Evolutionary conservation across 2,329 filamentous ascomycete species (phyloP).

Genomic region (Penicillium crustosum): DNA sequence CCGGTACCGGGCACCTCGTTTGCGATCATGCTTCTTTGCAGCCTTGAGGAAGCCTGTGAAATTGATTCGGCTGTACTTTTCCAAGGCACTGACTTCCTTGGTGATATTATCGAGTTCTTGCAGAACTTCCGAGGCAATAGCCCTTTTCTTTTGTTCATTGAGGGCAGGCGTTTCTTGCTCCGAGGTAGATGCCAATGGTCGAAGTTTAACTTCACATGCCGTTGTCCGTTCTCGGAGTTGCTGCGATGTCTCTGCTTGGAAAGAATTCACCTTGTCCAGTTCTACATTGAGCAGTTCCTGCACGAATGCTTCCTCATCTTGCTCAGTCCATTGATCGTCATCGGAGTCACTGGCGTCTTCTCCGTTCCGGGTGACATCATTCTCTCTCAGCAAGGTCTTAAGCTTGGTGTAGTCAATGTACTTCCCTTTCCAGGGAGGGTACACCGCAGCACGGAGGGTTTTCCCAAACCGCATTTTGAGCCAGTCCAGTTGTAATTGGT

Average conservation of each 20-base stretch:
- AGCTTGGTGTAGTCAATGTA: slow-evolving; percentile 97
- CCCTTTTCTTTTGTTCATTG: slow-evolving; percentile 46
- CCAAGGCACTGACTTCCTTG: slow-evolving; percentile 86
- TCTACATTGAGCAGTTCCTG: slow-evolving; percentile 93
- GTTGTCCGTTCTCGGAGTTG: slow-evolving; percentile 78
- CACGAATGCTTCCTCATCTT: slow-evolving; percentile 90
- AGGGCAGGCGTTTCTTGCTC: slow-evolving; percentile 36
- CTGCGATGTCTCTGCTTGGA: slow-evolving; percentile 79
- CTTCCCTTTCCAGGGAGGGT: slow-evolving; percentile 84
- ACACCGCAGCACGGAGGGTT: slow-evolving; percentile 76
- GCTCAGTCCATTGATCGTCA: slow-evolving; percentile 75
- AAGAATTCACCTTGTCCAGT: slow-evolving; percentile 88
- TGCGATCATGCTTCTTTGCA: slow-evolving; percentile 97
- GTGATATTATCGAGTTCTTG: slow-evolving; percentile 82
- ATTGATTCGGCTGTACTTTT: slow-evolving; percentile 93
- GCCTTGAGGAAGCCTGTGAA: slow-evolving; percentile 98
- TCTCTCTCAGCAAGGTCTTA: slow-evolving; percentile 82
- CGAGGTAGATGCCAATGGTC: slow-evolving; percentile 52
- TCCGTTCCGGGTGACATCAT: slow-evolving; percentile 49
- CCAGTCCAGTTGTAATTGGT: slow-evolving; percentile 12
- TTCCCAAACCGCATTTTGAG: slow-evolving; percentile 86
- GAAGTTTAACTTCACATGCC: slow-evolving; percentile 65
- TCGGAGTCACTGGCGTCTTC: slow-evolving; percentile 53
- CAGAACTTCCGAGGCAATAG: slow-evolving; percentile 68
- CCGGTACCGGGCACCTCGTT: slow-evolving; percentile 80